Evolutionary conservation across 305 asterid genomes (phyloP), one percentile per base, ranked within the genome.

Genomic region (Fraxinus sp.): DNA sequence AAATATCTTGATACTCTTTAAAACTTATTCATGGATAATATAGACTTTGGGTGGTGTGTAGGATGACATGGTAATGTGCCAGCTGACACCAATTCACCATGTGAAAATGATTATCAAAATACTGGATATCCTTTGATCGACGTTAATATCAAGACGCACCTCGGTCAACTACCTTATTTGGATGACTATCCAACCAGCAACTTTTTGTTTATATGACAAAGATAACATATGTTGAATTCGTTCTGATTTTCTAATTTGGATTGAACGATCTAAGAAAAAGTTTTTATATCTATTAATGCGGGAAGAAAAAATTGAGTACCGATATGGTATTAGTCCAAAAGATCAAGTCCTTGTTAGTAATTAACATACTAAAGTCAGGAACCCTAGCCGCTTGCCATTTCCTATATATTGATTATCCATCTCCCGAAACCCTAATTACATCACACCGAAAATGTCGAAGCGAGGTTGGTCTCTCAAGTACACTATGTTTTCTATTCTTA

Each of bases 381-480:
- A 7, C 16, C 49, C 49, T 75, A 20, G 4, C 33, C 30, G 70
- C 70, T 2, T 28, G 26, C 7, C 55, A 41, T 20, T 75, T 36
- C 78, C 24, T 18, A 39, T 35, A 18, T 16, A 75, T 37, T 7
- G 13, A 10, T 11, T 37, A 32, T 20, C 18, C 7, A 2, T 7
- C 78, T 26, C 7, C n/a, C 4, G 5, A 20, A 75, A 22, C 78
- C 49, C 55, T 75, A 18, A 20, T 41, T 39, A 8, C 16, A 8
- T 32, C n/a, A 37, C 57, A 9, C 43, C 26, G 52, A 86, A 84
- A 78, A 88, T 88, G 91, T 86, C 94, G 72, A 88, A 88, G 88
- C 87, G 91, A 86, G 91, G 93, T 80, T 1, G 18, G 77, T 32
- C 26, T 46, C 24, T 8, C 7, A 9, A 36, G 37, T 57, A 33